Evolutionary conservation across 1,284 basidiomycete species (phyloP), one percentile per base, ranked within the genome.

Genomic region (Wolfiporia cocos): DNA sequence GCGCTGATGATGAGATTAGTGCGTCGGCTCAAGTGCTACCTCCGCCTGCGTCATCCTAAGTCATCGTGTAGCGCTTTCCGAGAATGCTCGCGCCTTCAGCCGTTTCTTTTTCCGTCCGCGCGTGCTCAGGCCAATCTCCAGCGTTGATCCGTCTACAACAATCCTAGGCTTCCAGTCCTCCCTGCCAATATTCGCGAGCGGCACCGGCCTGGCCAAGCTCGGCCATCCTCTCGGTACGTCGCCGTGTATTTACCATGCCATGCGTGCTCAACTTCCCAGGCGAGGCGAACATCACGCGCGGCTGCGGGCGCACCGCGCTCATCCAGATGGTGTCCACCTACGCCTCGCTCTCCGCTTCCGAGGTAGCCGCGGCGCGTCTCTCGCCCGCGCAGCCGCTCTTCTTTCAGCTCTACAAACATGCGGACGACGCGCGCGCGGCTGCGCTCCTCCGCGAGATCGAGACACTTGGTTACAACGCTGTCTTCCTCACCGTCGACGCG

Each of bases 401-500:
- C 65, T 93, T 90, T 67, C 85, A 86, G 59, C 69, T 96, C 21
- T 96, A 96, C 65, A 91, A 95, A 58, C 81, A 92, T 64, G 69
- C 69, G 39, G 76, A 91, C 56, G 75, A 90, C 39, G 57, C 65
- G 5, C 69, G 78, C 20, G 88, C 91, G 2, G 78, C 80, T 52
- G 73, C 78, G 48, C 79, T 88, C 29, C 73, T 96, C 22, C 71
- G 69, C 28, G 80, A 88, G 45, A 74, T 92, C 20, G 82, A 89
- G 51, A 55, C 61, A 18, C 64, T 85, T 7, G 87, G 86, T 0
- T 90, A 85, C 62, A 87, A 82, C 40, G 91, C 89, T 1, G 87
- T 97, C 41, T 89, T 92, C 63, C 66, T 96, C 32, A 96, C 93
- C 0, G 92, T 94, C 3, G 93, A 96, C 65, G 90, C 92, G 6